Conservation (phyloP, 805 yeast species). For the Candida berthetii region DNA sequence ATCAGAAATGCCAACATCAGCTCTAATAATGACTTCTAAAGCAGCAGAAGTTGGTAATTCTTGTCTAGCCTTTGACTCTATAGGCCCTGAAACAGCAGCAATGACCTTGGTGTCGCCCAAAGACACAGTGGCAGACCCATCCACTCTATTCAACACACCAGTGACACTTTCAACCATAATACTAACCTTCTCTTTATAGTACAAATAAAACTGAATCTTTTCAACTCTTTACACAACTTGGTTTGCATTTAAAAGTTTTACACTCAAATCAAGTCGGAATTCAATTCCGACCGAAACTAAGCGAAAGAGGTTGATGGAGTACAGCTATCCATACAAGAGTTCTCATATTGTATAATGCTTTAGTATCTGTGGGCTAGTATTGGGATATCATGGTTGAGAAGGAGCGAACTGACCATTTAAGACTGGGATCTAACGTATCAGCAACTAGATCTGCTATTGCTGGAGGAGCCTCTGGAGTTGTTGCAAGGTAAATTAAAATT, state of each 20-base stretch:
- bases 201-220: too few relatives aligned
- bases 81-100: slow-evolving; percentile 84
- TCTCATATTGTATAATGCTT: too few relatives aligned
- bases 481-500: slow-evolving; percentile 19
- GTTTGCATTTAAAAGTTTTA: too few relatives aligned
- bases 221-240: too few relatives aligned
- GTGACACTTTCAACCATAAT: slow-evolving; percentile 9
- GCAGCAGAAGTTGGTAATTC: slow-evolving; percentile 78
- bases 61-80: slow-evolving; percentile 77
- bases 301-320: too few relatives aligned
- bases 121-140: slow-evolving; percentile 68
- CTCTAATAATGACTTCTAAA: slow-evolving; percentile 72
- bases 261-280: too few relatives aligned
- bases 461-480: slow-evolving; percentile 41
- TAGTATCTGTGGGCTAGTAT: too few relatives aligned
- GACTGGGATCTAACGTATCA: slow-evolving; percentile 35
- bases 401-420: slow-evolving; percentile 33
- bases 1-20: slow-evolving; percentile 68
- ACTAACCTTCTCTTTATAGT: neutral
- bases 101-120: slow-evolving; percentile 52
- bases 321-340: too few relatives aligned
- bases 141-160: slow-evolving; percentile 47
- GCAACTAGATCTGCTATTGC: slow-evolving; percentile 35
- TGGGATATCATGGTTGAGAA: neutral
- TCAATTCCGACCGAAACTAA: too few relatives aligned